Base-by-base conservation (phyloP, 495 filamentous ascomycete species). In the Monascus purpureus region DNA sequence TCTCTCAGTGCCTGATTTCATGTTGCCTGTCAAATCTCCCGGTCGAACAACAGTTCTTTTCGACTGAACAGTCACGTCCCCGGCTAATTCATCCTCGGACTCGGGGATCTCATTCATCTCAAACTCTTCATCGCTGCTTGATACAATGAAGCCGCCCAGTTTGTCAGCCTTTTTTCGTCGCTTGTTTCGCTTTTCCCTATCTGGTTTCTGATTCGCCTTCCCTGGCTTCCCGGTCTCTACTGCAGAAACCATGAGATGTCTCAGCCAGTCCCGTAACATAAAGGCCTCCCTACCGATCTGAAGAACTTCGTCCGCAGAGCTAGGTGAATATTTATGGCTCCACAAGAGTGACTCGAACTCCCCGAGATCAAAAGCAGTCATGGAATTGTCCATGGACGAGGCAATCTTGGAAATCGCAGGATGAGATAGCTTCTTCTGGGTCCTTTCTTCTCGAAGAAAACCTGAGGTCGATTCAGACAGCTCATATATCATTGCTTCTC, bases 251-350 rank as follows among this genome's bases (percentile, higher is more conserved):
- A 70, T 79, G 11, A 92, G 63, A 24, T 61, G 68, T 20, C 65
- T 65, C n/a, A 99, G 61, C 92, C 92, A 99, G 31, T 93, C 77
- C 28, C 73, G 71, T 18, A 99, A 51, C 17, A 92, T 57, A 5
- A 63, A 50, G 4, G 70, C 72, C 49, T 95, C 84, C 7, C 55
- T 69, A 0, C 82, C 80, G 13, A 60, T 46, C 46, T 94, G 87
- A 14, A 99, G 68, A 1, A 94, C 79, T 36, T 87, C 72, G 4
- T 59, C 60, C 1, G 83, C 74, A 15, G 49, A 59, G 17, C 46
- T 57, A 0, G 92, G 92, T 1, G 83, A 73, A 60, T 95, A 94
- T 42, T 99, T 99, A 17, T 86, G 76, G 2, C 59, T 43, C 92
- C 92, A 99, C 25, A 73, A 55, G 16, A 65, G 59, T 1, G 58